phyloP scores from a whole-genome alignment of 73 alveolate genomes.

The Tetrahymena thermophila region DNA sequence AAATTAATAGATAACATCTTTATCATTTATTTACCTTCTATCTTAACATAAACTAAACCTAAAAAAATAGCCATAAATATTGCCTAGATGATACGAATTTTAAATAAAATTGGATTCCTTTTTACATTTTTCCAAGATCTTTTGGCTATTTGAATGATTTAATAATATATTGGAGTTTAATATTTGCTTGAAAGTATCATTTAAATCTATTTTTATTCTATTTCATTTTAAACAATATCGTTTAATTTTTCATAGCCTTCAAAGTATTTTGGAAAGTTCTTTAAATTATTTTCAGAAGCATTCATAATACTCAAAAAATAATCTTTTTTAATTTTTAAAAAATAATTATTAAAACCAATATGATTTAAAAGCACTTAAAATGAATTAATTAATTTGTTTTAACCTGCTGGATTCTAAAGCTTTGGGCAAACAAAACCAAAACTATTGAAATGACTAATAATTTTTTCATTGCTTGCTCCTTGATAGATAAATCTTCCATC shows the following conservation, averaged over 20 bases:
- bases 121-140: background rate
- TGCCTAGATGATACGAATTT: background rate
- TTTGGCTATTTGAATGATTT: background rate
- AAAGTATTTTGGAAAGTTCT: background rate
- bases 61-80: background rate
- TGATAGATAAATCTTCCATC: constrained; percentile 19
- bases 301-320: background rate
- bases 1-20: no score
- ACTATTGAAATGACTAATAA: background rate
- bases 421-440: background rate
- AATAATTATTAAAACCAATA: no score
- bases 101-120: background rate
- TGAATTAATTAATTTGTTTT: no score
- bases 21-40: background rate
- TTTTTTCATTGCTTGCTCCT: background rate
- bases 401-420: background rate
- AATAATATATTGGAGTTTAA: background rate
- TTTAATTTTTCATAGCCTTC: background rate
- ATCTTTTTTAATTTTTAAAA: background rate
- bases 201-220: background rate
- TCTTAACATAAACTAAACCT: background rate
- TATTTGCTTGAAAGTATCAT: no score
- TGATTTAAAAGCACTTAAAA: no score
- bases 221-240: background rate
- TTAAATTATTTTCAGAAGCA: background rate